phyloP scores from a whole-genome alignment of 208 protist genomes.

The Sergeia podlipaevii region DNA sequence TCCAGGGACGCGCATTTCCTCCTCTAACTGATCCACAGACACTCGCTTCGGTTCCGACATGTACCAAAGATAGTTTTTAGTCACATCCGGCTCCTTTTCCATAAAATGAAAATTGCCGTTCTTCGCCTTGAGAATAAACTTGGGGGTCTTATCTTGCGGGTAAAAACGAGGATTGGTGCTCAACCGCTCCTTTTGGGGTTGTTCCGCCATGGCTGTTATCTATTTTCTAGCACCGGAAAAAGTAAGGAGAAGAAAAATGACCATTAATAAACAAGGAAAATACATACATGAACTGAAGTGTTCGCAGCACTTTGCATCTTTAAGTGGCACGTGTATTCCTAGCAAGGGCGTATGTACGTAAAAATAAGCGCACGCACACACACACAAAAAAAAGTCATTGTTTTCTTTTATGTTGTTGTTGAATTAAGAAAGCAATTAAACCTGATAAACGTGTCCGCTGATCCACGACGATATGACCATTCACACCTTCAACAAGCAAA shows the following conservation, averaged over 20 bases:
- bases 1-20: conserved; percentile 53
- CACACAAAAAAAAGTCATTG: no score
- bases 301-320: neutral
- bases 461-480: no score
- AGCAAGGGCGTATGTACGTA: no score
- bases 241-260: neutral
- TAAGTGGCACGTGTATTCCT: no score
- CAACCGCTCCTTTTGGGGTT: conserved; percentile 14
- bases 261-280: no score
- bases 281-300: no score
- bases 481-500: no score
- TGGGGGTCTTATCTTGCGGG: conserved; percentile 31
- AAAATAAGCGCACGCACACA: no score
- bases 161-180: conserved; percentile 46
- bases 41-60: conserved; percentile 47
- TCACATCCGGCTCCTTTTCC: conserved; percentile 38
- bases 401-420: no score
- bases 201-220: no score
- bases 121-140: conserved; percentile 62
- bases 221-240: neutral
- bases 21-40: conserved; percentile 28
- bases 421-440: no score
- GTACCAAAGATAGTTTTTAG: conserved; percentile 69
- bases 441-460: no score
- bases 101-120: conserved; percentile 67